Base-by-base conservation (phyloP, 2,329 filamentous ascomycete genomes). In the Fusarium papillatum region DNA sequence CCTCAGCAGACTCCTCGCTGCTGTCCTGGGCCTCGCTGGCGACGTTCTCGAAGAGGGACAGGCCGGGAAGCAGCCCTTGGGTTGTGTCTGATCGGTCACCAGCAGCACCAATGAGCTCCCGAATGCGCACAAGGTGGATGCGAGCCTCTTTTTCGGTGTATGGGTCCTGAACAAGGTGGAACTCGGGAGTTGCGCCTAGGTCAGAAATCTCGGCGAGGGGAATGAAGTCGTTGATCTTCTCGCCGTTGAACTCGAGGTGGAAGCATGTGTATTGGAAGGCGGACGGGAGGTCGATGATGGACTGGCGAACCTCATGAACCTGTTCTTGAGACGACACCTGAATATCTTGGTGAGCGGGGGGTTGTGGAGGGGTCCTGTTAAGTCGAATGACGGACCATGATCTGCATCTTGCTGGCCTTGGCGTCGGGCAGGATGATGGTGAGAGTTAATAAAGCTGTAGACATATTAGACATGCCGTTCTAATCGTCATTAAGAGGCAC, bases 181-280 rank as follows among this genome's bases (percentile, higher is more conserved):
- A 90, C 80, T 96, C 94, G 41, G 96, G 94, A 74, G 95, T 93
- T 39, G 93, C 86, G 65, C 91, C 91, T 67, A 99, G 90, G 68
- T 91, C 95, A 60, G 94, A 90, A 67, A 99, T 94, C 82, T 99
- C 96, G 66, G 95, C 95, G 73, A 99, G 90, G 83, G 97, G 94
- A 71, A 97, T 91, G 80, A 97, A 98, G 85, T 99, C 97, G 84
- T 98, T 98, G 89, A 99, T 93, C 76, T 94, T 94, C 85, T 94
- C 88, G 78, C 95, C 95, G 71, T 95, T 93, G 86, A 96, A 93
- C 86, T 98, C 96, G 80, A 99, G 92, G 86, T 99, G 97, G 88
- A 99, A 99, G 89, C 97, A 99, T 65, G 97, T 98, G 88, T 98
- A 98, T 85, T 98, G 95, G 87, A 98, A 97, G 64, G 96, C 97